Evolutionary conservation across 106 monocot genomes (phyloP).

Genomic region (Gastrodia elata): DNA sequence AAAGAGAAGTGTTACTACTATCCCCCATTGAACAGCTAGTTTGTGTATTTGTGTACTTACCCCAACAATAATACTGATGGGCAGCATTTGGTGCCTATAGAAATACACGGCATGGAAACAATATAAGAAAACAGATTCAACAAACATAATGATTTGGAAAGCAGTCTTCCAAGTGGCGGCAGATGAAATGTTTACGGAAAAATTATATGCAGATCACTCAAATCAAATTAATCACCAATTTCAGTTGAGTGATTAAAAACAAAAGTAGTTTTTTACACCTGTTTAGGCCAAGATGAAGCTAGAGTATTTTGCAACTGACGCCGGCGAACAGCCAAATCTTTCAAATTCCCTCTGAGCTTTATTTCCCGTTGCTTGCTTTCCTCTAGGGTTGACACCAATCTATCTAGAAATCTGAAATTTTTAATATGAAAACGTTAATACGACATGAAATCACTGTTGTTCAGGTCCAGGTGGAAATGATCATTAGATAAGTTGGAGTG

Average conservation of each 20-base stretch:
- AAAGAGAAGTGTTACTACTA: no score
- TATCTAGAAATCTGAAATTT: conserved; percentile 66
- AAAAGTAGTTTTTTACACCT: conserved; percentile 33
- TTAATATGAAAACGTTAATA: neutral
- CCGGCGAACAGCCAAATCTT: conserved; percentile 64
- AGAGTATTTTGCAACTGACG: conserved; percentile 88
- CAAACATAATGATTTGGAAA: neutral
- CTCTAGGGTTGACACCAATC: conserved; percentile 69
- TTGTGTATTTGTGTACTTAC: no score
- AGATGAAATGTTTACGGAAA: neutral
- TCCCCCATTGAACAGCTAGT: no score
- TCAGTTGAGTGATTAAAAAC: neutral
- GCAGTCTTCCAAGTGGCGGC: neutral
- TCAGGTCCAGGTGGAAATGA: neutral
- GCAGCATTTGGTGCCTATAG: no score
- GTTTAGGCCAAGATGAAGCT: conserved; percentile 93
- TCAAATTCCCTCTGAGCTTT: conserved; percentile 71
- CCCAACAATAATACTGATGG: no score
- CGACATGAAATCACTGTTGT: neutral
- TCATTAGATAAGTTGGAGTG: neutral
- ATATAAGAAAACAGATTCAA: neutral
- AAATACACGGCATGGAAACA: no score
- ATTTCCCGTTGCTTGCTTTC: conserved; percentile 89
- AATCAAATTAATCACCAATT: neutral
- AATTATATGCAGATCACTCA: neutral